Evolutionary conservation across 2,329 filamentous ascomycete genomes (phyloP).

Genomic region (Aspergillus cejpii): DNA sequence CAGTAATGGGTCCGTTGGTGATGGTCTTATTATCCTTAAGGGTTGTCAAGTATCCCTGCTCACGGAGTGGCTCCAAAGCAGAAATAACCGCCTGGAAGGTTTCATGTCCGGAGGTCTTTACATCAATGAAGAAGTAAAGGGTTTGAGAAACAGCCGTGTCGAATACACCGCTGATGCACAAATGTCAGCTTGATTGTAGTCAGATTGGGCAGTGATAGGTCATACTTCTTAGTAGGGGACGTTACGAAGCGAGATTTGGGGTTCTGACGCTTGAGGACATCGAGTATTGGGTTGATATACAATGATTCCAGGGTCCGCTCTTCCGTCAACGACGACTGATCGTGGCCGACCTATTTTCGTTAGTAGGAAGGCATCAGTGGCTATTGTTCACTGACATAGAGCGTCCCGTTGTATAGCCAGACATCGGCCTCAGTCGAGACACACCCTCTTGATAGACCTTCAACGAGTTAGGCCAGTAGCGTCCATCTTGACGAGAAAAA

Average conservation of each 20-base stretch:
- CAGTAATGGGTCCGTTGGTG: conserved; percentile 49
- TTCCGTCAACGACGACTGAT: conserved; percentile 46
- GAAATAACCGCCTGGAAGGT: conserved; percentile 53
- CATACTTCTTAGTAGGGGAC: conserved; percentile 45
- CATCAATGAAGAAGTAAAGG: conserved; percentile 58
- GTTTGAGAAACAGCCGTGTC: conserved; percentile 52
- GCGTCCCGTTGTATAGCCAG: conserved; percentile 51
- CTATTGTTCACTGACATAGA: conserved; percentile 51
- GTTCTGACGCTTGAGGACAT: conserved; percentile 51
- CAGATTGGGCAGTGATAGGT: background rate
- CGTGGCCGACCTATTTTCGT: conserved; percentile 49
- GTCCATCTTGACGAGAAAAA: conserved; percentile 1
- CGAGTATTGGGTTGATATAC: conserved; percentile 55
- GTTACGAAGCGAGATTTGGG: conserved; percentile 47
- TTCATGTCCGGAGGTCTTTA: conserved; percentile 52
- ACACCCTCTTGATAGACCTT: conserved; percentile 52
- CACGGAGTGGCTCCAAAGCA: conserved; percentile 53
- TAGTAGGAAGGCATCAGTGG: no score
- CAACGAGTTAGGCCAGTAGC: conserved; percentile 10
- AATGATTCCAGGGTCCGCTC: conserved; percentile 51
- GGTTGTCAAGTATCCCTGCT: conserved; percentile 48
- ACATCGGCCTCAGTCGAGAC: conserved; percentile 56
- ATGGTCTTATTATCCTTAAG: conserved; percentile 44
- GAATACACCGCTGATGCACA: conserved; percentile 47
- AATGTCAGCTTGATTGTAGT: background rate